Base-by-base conservation (phyloP, 768 basidiomycete species). In the Pluteus cervinus region DNA sequence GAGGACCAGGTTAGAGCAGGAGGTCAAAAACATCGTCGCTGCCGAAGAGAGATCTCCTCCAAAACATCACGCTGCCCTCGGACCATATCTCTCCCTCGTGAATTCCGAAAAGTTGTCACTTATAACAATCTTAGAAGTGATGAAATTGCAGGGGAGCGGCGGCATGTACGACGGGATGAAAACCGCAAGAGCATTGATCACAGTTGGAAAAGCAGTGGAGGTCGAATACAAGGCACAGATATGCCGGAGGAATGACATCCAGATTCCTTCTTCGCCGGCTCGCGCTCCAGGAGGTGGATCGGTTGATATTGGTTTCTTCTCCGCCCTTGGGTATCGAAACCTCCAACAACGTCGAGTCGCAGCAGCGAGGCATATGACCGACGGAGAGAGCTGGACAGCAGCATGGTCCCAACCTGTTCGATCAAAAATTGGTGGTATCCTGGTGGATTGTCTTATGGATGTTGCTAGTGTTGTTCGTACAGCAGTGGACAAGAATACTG, bases 141-240 rank as follows among this genome's bases (percentile, higher is more conserved):
- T 97, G 82, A 76, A 86, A 4, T 56, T 91, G 8, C 76, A 81
- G 22, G 82, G 86, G 5, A 67, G 74, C 1, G 85, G 87, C 5
- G 86, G 87, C 9, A 69, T 91, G n/a, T 49, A 67, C 0, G 76
- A 81, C 26, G 93, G 92, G 4, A 88, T 94, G 82, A 94, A 96
- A 60, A 83, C 89, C 0, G 74, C 91, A 1, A 71, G 89, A 0
- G 88, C 86, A 0, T 67, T 96, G 42, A 63, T 96, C 15, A 59
- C 71, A 0, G 73, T 97, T 15, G 94, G 93, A 0, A 79, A 73
- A 41, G 86, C 85, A 0, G 76, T 97, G 24, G 94, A 98, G 63
- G 71, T 77, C 34, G 93, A 98, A 65, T 86, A 92, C 66, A 86
- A 92, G 56, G 79, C 87, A 3, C 72, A 86, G 53, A 78, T 89